phyloP scores from a whole-genome alignment of 2,329 filamentous ascomycete species.

The Annulohypoxylon truncatum region DNA sequence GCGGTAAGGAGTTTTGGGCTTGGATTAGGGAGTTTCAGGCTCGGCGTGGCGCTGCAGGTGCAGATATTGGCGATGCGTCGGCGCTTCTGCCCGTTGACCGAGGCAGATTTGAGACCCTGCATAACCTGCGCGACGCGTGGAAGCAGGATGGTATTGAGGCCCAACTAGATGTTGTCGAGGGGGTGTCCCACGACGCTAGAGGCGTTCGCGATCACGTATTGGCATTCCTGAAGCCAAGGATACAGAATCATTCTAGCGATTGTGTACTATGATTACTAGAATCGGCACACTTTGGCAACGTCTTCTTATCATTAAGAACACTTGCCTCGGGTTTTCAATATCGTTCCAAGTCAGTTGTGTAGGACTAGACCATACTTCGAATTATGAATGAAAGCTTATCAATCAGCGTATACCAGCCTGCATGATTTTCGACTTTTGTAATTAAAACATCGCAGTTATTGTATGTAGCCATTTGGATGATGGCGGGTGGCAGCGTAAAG shows the following conservation, averaged over 20 bases:
- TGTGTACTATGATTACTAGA: not conserved
- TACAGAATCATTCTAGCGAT: not conserved
- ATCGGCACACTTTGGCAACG: too few relatives aligned
- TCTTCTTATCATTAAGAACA: too few relatives aligned
- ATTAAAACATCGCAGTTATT: too few relatives aligned
- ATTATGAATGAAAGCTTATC: too few relatives aligned
- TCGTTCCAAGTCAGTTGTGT: too few relatives aligned
- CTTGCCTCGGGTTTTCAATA: too few relatives aligned
- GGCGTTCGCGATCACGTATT: slow-evolving; percentile 32
- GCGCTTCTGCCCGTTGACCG: slow-evolving; percentile 15
- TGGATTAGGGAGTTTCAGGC: slow-evolving; percentile 35
- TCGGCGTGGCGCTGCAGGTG: not conserved
- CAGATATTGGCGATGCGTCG: not conserved
- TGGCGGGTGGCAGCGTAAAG: too few relatives aligned
- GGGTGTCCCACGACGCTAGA: slow-evolving; percentile 39
- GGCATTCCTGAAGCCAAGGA: slow-evolving; percentile 19
- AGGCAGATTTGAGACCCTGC: slow-evolving; percentile 27
- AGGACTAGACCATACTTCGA: too few relatives aligned
- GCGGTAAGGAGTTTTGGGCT: slow-evolving; percentile 41
- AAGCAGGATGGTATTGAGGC: slow-evolving; percentile 39
- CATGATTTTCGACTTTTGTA: too few relatives aligned
- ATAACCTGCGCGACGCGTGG: slow-evolving; percentile 37
- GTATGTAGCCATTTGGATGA: too few relatives aligned
- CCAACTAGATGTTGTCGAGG: slow-evolving; percentile 40
- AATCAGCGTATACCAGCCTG: too few relatives aligned